Evolutionary conservation across 163 green algal genomes (phyloP), one percentile per base, ranked within the genome.

Genomic region (Prototheca cutis): DNA sequence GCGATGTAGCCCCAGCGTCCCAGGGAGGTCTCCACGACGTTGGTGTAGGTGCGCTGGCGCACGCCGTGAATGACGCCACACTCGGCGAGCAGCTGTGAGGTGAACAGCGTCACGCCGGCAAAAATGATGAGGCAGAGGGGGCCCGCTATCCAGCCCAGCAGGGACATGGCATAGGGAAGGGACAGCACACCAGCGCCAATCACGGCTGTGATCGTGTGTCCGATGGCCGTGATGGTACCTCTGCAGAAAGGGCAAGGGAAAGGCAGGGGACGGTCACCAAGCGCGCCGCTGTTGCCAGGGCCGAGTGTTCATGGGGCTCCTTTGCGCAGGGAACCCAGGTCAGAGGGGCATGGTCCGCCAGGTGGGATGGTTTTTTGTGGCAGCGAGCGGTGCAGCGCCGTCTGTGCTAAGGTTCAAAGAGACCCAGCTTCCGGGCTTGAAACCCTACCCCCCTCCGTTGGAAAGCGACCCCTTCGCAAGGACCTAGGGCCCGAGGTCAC

Each of bases 11-110:
- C 52, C 29, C 28, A 25, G 15, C 10, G 5, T 24, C 52, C 52
- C 17, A 58, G 45, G 7, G 17, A 29, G 15, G 29, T 45, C 6
- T 45, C 5, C 7, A 58, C 52, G 10, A 58, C 29, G 45, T 75
- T 62, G 1, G 62, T 73, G 61, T 79, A 82, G 5, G 67, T 69
- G 28, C 71, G 64, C 53, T 62, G 52, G 13, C 62, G 59, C 40
- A 49, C 34, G 23, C 58, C 63, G 6, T 69, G 30, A 21, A 64
- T 19, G 40, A 72, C 53, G 63, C 76, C 68, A 6, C 51, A 51
- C 29, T 82, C 71, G 13, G 60, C 62, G 29, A 82, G 68, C 51
- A 82, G 54, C 27, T 56, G 32, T 4, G 67, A 62, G 24, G 54
- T 70, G 58, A 70, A 79, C 27, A 67, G 62, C 2, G 70, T 81